These are phyloP conservation scores for Solanum bulbocastanum DNA, from an alignment of 257 asterid species.

Conservation along the genomic window DNA sequence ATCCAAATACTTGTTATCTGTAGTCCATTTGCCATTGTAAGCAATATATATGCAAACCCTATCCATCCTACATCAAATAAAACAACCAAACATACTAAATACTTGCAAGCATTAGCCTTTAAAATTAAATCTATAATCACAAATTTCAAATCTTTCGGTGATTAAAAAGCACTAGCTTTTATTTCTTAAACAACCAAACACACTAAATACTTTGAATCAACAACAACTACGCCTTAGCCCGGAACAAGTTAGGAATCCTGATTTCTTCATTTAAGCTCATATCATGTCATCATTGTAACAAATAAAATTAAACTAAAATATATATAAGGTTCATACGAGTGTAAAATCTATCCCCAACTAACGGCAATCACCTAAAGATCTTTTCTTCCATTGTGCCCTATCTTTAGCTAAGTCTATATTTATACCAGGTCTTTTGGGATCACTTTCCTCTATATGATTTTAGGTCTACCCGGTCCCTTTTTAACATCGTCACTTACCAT, in stretches of 20 bases:
- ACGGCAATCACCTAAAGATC: not conserved
- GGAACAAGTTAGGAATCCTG: not conserved
- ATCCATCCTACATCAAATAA: not conserved
- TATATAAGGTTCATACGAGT: not conserved
- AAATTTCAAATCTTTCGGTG: not conserved
- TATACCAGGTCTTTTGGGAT: not conserved
- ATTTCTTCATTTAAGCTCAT: not conserved
- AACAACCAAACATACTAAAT: not conserved
- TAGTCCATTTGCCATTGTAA: slow-evolving; percentile 1
- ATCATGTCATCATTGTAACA: not conserved
- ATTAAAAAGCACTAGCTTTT: not conserved
- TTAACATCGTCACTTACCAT: not conserved
- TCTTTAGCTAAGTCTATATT: not conserved
- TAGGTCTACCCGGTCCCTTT: not conserved
- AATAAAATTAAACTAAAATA: not conserved
- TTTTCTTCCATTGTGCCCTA: not conserved
- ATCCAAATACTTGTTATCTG: not conserved
- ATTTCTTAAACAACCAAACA: not conserved
- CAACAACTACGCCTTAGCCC: not conserved
- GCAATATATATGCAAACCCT: slow-evolving; percentile 1
- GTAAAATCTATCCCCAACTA: not conserved
- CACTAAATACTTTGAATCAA: not conserved
- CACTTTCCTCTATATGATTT: not conserved
- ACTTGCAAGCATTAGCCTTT: not conserved
- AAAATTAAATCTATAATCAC: not conserved